Conservation (phyloP, 768 basidiomycete species). For the Lentinula lateritia region DNA sequence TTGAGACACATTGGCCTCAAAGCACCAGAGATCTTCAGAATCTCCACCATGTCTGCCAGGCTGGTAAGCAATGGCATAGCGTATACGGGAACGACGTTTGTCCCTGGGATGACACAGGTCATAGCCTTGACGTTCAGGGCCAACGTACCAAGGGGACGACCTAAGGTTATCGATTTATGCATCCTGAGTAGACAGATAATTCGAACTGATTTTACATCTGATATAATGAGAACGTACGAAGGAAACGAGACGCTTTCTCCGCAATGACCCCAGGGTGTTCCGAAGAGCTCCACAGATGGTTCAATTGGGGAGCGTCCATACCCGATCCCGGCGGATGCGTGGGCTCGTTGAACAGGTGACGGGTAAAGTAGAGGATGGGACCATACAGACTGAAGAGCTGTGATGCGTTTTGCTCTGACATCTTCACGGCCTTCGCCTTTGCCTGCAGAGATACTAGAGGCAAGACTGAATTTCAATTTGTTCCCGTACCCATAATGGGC, state of each 20-base stretch:
- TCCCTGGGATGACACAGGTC: slow-evolving; percentile 9
- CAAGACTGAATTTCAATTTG: slow-evolving; percentile 5
- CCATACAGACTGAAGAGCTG: slow-evolving; percentile 5
- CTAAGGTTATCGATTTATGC: slow-evolving; percentile 1
- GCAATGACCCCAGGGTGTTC: slow-evolving; percentile 12
- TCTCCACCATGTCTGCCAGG: slow-evolving; percentile 2
- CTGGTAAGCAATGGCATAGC: slow-evolving; percentile 2
- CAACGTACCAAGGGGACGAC: slow-evolving; percentile 6
- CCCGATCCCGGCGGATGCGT: slow-evolving; percentile 4
- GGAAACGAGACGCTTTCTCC: slow-evolving; percentile 9
- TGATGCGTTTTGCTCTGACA: not conserved
- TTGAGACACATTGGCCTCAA: slow-evolving; percentile 10
- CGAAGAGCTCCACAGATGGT: slow-evolving; percentile 9
- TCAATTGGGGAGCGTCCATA: slow-evolving; percentile 1
- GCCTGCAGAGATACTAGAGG: slow-evolving; percentile 8
- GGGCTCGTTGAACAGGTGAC: slow-evolving; percentile 8
- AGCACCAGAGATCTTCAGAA: slow-evolving; percentile 7
- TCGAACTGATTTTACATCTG: too few species aligned
- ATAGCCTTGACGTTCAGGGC: slow-evolving; percentile 11
- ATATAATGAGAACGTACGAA: slow-evolving; percentile 3
- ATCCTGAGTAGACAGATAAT: not conserved
- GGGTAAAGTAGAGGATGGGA: slow-evolving; percentile 1
- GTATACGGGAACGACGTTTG: slow-evolving; percentile 6
- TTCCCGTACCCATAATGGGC: not conserved
- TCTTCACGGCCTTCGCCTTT: slow-evolving; percentile 8